Evolutionary conservation across 805 yeast genomes (phyloP), one percentile per base, ranked within the genome.

Genomic region (Ogataea zsoltii): DNA sequence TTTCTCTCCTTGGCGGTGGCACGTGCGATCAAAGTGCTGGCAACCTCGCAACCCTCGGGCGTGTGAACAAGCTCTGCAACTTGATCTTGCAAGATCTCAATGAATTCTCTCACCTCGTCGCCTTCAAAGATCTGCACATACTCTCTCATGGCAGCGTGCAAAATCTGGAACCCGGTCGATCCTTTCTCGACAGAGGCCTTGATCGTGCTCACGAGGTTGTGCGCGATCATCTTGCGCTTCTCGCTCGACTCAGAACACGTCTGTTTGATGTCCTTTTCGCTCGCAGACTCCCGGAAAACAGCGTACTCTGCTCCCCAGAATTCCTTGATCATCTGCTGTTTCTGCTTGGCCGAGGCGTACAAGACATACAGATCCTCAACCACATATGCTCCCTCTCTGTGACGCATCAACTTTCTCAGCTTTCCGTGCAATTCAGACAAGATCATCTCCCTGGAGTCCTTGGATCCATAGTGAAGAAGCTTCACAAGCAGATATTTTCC

Each of bases 281-380:
- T 79, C 35, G 86, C 90, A 10, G 83, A 74, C 42, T 88, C 92
- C 66, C 79, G 83, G 72, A 92, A 92, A 11, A 88, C 82, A 16
- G 97, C 97, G 65, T 85, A 92, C 69, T 89, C 96, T 11, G 96
- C 79, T 44, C 98, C 99, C 89, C 96, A 92, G 64, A 92, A 92
- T 70, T 92, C 99, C 68, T 94, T 82, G 54, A 92, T 81, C 86
- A 92, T 91, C 68, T 88, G 96, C 45, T 80, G 79, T 66, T 80
- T 87, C 69, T 92, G 98, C 51, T 83, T 88, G 25, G 85, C 77
- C 18, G 89, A 80, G 10, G 97, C 81, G 66, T 91, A 92, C 46
- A 90, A 78, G 18, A 88, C 88, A 63, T 75, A 92, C 60, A 88
- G 74, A 74, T 92, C 99, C 69, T 92, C 98, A 54, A 91, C 90